phyloP scores from a whole-genome alignment of 1,284 basidiomycete genomes.

The Marasmius sp. region DNA sequence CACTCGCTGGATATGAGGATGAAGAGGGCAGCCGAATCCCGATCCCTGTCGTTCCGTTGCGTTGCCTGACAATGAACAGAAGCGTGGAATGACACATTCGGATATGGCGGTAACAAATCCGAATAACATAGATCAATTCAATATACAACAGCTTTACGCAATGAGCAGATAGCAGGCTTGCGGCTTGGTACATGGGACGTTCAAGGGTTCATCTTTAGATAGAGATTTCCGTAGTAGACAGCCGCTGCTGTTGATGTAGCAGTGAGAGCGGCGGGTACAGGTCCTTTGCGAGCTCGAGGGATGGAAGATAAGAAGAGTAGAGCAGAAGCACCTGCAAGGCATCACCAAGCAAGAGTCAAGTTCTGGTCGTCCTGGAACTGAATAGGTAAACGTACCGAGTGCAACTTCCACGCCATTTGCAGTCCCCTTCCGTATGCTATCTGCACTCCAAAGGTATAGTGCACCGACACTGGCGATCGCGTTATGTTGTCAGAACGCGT shows the following conservation, averaged over 20 bases:
- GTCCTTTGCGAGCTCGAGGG: constrained; percentile 48
- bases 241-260: neutral
- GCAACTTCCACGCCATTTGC: constrained; percentile 75
- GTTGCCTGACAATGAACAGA: too few species aligned
- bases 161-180: neutral
- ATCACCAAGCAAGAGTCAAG: neutral
- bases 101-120: neutral
- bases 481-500: neutral
- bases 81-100: too few species aligned
- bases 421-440: constrained; percentile 70
- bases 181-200: too few species aligned
- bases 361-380: neutral
- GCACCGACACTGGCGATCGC: constrained; percentile 59
- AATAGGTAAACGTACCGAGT: constrained; percentile 51
- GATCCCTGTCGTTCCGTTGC: too few species aligned
- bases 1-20: neutral
- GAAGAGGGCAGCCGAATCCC: too few species aligned
- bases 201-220: neutral
- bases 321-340: constrained; percentile 66
- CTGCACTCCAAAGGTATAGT: constrained; percentile 74
- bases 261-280: neutral
- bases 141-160: neutral
- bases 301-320: constrained; percentile 77
- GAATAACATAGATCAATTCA: neutral
- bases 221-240: neutral